Percentiles rank a stretch among this genome's conserved stretches.
Evolutionary conservation across 805 yeast genomes (phyloP).

Genomic region (Yarrowia sp.): DNA sequence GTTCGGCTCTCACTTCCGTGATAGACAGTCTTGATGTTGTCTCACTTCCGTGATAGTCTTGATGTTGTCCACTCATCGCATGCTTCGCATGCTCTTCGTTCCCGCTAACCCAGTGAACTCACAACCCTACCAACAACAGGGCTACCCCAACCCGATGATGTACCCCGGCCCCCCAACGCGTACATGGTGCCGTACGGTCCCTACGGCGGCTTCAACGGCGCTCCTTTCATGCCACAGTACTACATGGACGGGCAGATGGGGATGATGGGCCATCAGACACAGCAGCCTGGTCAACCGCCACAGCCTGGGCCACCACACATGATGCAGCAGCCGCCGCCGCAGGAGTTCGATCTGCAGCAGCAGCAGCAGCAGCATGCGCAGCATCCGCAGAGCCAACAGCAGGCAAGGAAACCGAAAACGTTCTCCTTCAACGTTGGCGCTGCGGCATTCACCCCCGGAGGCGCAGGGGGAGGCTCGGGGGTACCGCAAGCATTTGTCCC

Average conservation of each 20-base stretch:
- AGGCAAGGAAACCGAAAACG: constrained; percentile 7
- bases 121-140: constrained; percentile 23
- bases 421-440: constrained; percentile 24
- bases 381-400: neutral
- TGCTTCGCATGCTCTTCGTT: neutral
- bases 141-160: constrained; percentile 24
- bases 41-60: too few relatives aligned
- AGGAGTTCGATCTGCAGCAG: neutral
- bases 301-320: constrained; percentile 4
- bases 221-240: constrained; percentile 12
- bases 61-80: too few relatives aligned
- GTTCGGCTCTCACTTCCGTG: too few relatives aligned
- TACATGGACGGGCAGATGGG: constrained; percentile 8
- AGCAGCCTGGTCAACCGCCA: constrained; percentile 10
- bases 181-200: constrained; percentile 23
- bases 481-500: constrained; percentile 19
- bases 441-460: constrained; percentile 25
- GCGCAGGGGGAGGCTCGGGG: neutral
- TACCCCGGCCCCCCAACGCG: constrained; percentile 9
- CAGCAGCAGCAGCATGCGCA: neutral
- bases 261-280: constrained; percentile 9
- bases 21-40: too few relatives aligned
- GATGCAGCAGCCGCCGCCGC: constrained; percentile 15
- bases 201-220: neutral
- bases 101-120: constrained; percentile 23